These are phyloP conservation scores for Coemansia umbellata DNA, from an alignment of 192 early-diverging fungal species.

Conservation along the genomic window DNA sequence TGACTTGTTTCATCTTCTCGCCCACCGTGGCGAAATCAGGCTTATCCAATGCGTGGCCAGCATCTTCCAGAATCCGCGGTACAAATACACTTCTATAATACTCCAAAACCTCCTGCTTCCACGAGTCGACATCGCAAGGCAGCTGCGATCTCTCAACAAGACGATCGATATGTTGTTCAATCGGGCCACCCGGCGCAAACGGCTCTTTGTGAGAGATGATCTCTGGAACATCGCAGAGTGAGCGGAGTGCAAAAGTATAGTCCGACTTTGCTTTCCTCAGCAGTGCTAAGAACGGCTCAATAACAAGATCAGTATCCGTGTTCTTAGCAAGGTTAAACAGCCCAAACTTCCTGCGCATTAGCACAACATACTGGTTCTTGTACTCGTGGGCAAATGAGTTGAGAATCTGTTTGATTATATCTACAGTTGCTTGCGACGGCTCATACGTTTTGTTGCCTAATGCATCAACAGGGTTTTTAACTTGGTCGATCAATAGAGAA, in stretches of 20 bases:
- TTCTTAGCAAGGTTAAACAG: constrained; percentile 29
- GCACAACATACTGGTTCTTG: constrained; percentile 42
- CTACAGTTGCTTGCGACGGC: constrained; percentile 15
- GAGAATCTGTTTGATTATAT: constrained; percentile 42
- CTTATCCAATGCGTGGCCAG: constrained; percentile 9
- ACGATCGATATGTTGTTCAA: constrained; percentile 7
- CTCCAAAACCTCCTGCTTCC: constrained; percentile 16
- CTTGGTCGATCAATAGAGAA: constrained; percentile 60
- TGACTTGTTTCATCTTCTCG: constrained; percentile 61
- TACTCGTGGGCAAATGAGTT: constrained; percentile 52
- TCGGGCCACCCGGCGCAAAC: constrained; percentile 3
- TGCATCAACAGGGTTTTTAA: constrained; percentile 23
- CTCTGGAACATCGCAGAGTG: constrained; percentile 54
- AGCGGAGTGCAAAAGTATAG: constrained; percentile 72
- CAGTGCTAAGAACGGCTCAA: constrained; percentile 68
- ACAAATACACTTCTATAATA: constrained; percentile 52
- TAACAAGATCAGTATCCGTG: constrained; percentile 52
- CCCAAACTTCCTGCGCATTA: constrained; percentile 67
- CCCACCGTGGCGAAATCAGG: neutral
- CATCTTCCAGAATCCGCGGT: constrained; percentile 51
- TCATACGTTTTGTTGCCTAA: too few relatives aligned
- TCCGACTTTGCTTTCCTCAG: constrained; percentile 63
- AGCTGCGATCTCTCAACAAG: constrained; percentile 4
- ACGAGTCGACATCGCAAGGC: neutral
- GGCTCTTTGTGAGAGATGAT: neutral